Percentiles rank a stretch among this genome's conserved stretches.
Evolutionary conservation across 306 rosid genomes (phyloP).

Genomic region (Cucumis sativus): Cucumber_9930_V3 NC_026660.2:14073001-14073500

Average conservation of each 20-base stretch:
- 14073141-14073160: conserved; percentile 64
- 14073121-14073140: background rate
- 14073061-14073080: conserved; percentile 81
- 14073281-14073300: conserved; percentile 4
- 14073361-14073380: conserved; percentile 66
- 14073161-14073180: conserved; percentile 49
- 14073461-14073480: background rate
- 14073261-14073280: background rate
- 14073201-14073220: conserved; percentile 91
- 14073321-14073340: conserved; percentile 3
- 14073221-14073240: conserved; percentile 63
- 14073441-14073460: background rate
- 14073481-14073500: background rate
- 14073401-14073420: conserved; percentile 8
- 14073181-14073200: conserved; percentile 52
- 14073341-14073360: conserved; percentile 57
- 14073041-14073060: conserved; percentile 81
- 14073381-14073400: conserved; percentile 57
- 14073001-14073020: conserved; percentile 92
- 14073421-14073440: background rate
- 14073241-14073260: conserved; percentile 46
- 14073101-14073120: conserved; percentile 38
- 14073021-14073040: conserved; percentile 82
- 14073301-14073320: background rate
- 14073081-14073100: conserved; percentile 72